Conservation (phyloP, 352 stramenopile genomes). For the Hyaloperonospora brassicae region DNA sequence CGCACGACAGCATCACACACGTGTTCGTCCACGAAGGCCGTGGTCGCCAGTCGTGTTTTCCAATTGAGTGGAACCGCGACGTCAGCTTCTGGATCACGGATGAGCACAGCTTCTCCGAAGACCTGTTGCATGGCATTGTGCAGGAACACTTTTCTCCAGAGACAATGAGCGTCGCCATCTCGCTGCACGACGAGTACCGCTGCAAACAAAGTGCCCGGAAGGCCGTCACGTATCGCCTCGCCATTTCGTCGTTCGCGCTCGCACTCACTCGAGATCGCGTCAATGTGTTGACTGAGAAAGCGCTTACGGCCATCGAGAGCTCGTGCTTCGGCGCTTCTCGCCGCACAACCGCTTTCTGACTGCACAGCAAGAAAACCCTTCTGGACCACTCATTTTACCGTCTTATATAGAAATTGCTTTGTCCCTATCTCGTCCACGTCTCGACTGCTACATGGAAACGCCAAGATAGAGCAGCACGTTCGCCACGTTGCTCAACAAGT, state of each 20-base stretch:
- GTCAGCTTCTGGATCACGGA: conserved; percentile 73
- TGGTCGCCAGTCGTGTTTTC: conserved; percentile 35
- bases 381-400: neutral
- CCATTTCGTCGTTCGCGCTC: conserved; percentile 28
- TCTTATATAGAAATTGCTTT: neutral
- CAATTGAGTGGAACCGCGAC: conserved; percentile 55
- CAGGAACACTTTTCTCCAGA: conserved; percentile 35
- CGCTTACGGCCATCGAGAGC: conserved; percentile 38
- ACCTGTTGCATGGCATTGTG: conserved; percentile 35
- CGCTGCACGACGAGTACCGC: conserved; percentile 54
- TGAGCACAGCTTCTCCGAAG: conserved; percentile 41
- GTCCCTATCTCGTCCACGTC: conserved; percentile 2
- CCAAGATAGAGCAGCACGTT: conserved; percentile 74
- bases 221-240: conserved; percentile 55
- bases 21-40: conserved; percentile 53
- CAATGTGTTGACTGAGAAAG: conserved; percentile 33
- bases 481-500: conserved; percentile 65
- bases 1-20: conserved; percentile 50
- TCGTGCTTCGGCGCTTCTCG: conserved; percentile 54
- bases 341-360: conserved; percentile 3
- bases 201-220: conserved; percentile 41
- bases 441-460: conserved; percentile 33
- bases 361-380: no score
- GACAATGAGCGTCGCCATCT: conserved; percentile 26
- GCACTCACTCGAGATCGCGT: conserved; percentile 46